A percentile compares a stretch with the other conserved stretches of the same genome.
Evolutionary conservation across 345 rosid genomes (phyloP).

Genomic region (Euclidium syriacum): DNA sequence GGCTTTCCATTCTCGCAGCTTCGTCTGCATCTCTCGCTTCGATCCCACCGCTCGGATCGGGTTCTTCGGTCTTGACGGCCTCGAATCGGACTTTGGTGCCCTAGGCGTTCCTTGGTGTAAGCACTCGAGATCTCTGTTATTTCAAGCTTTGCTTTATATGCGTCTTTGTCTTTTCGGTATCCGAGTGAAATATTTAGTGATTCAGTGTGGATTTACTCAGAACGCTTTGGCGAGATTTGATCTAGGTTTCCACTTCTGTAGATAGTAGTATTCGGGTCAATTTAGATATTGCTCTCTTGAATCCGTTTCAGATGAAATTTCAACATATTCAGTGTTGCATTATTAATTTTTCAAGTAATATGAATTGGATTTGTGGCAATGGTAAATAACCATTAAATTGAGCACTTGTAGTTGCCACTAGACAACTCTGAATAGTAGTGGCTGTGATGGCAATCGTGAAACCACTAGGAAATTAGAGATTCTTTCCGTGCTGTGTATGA

Average conservation of each 20-base stretch:
- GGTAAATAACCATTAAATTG: neutral
- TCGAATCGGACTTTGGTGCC: conserved; percentile 82
- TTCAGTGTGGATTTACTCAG: neutral
- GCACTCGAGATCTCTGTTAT: conserved; percentile 26
- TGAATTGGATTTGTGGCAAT: neutral
- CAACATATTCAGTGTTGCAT: neutral
- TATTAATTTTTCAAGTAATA: neutral
- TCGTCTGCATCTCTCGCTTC: conserved; percentile 71
- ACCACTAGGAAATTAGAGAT: neutral
- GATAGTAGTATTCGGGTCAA: neutral
- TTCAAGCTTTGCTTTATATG: neutral
- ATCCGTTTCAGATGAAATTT: neutral
- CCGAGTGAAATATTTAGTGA: neutral
- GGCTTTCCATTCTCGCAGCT: conserved; percentile 41
- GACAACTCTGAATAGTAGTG: neutral
- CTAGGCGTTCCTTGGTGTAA: conserved; percentile 99
- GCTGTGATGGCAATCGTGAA: neutral
- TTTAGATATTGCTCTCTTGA: neutral
- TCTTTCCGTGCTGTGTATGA: neutral
- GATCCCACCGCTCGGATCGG: conserved; percentile 67
- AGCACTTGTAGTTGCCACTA: neutral
- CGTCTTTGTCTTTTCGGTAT: neutral
- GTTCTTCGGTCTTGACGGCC: conserved; percentile 66
- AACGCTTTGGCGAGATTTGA: conserved; percentile 17
- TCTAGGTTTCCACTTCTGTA: neutral